A percentile compares a stretch with the other conserved stretches of the same genome.
Evolutionary conservation across 108 stramenopile genomes (phyloP).

Genomic region (Aurantiochytrium sp.): DNA sequence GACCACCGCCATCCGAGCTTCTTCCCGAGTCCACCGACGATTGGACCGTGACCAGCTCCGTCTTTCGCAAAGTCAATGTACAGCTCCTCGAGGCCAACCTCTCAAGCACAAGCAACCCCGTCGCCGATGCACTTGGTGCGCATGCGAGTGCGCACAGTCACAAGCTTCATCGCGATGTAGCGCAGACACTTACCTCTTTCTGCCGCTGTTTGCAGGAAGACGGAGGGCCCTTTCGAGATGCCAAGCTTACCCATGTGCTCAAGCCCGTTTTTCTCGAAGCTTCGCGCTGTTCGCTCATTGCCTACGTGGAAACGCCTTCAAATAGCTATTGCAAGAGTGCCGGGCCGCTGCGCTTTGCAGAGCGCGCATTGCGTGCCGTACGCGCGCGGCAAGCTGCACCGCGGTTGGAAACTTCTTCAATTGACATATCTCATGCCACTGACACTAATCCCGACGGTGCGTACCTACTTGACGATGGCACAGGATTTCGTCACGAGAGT

Average conservation of each 20-base stretch:
- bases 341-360: not conserved
- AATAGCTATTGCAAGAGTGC: not conserved
- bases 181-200: not conserved
- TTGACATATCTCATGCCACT: too few relatives aligned
- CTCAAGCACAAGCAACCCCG: not conserved
- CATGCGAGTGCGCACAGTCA: slow-evolving; percentile 7
- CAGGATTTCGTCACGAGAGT: not conserved
- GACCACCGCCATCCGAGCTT: not conserved
- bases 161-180: not conserved
- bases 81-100: not conserved
- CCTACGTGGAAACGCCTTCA: not conserved
- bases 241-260: not conserved
- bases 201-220: not conserved
- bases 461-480: not conserved
- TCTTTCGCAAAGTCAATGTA: not conserved
- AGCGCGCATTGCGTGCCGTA: not conserved
- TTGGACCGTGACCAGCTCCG: not conserved
- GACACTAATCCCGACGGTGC: too few relatives aligned
- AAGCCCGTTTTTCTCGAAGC: not conserved
- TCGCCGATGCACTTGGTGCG: not conserved
- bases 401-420: not conserved
- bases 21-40: not conserved
- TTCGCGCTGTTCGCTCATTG: not conserved
- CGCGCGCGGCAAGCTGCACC: not conserved
- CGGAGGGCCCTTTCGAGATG: not conserved